These are phyloP conservation scores for Crucihimalaya himalaica DNA, from an alignment of 345 rosid genomes.

Conservation along the genomic window DNA sequence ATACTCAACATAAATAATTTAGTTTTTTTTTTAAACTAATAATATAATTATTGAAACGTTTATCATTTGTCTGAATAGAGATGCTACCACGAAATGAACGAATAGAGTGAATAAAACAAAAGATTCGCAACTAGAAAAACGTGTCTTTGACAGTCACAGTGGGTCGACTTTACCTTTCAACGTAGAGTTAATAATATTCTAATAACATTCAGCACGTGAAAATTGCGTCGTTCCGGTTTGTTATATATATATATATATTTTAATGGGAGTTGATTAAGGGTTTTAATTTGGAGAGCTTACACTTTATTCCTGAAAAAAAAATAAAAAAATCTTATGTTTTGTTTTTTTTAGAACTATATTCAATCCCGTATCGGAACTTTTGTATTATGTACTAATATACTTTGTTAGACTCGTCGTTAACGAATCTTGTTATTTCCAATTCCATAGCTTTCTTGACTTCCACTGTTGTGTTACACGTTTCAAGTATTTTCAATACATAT, in stretches of 20 bases:
- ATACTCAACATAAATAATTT: background rate
- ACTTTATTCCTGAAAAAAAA: background rate
- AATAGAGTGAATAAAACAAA: conserved; percentile 26
- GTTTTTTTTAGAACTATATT: background rate
- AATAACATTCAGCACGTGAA: conserved; percentile 24
- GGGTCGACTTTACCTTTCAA: conserved; percentile 6
- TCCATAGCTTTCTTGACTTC: conserved; percentile 13
- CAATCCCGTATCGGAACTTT: background rate
- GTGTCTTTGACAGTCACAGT: conserved; percentile 28
- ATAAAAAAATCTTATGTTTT: background rate
- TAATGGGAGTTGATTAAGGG: background rate
- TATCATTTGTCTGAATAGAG: background rate
- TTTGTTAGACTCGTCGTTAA: conserved; percentile 21
- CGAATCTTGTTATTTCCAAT: conserved; percentile 11
- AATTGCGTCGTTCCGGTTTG: conserved; percentile 10
- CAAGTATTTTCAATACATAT: background rate
- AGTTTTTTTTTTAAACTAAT: no score
- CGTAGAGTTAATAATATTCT: background rate
- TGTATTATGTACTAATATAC: background rate
- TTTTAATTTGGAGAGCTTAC: background rate
- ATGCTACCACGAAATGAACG: conserved; percentile 16
- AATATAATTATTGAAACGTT: background rate
- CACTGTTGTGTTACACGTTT: conserved; percentile 26
- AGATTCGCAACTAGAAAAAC: conserved; percentile 22
- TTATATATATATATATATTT: background rate